phyloP scores from a whole-genome alignment of 2,329 filamentous ascomycete species.

The Colletotrichum godetiae region DNA sequence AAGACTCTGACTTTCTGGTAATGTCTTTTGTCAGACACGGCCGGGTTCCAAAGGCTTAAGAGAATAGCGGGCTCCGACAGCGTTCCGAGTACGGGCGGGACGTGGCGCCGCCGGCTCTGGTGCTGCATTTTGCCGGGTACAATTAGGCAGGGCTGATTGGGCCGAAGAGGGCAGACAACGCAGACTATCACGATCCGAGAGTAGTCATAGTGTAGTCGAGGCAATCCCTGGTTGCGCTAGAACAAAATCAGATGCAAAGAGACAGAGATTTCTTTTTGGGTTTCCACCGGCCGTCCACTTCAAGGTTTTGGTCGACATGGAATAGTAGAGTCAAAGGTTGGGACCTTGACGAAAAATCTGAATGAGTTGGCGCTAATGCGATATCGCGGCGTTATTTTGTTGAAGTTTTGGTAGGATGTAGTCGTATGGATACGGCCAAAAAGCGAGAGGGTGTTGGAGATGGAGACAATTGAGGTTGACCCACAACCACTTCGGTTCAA shows the following conservation, averaged over 20 bases:
- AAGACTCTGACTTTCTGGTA: neutral
- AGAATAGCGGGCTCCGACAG: neutral
- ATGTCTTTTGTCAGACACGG: neutral
- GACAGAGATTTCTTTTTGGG: conserved; percentile 23
- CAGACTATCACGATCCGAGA: neutral
- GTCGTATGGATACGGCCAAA: neutral
- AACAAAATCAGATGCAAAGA: neutral
- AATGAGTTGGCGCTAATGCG: neutral
- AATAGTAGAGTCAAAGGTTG: neutral
- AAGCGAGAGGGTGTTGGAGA: neutral
- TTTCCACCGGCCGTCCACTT: conserved; percentile 14
- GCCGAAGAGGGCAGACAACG: neutral
- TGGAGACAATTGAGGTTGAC: neutral
- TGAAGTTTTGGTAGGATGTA: neutral
- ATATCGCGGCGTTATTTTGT: neutral
- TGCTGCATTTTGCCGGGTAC: neutral
- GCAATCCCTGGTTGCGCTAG: conserved; percentile 10
- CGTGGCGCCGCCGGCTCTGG: neutral
- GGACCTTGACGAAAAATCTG: neutral
- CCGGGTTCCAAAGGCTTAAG: neutral
- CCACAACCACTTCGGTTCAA: neutral
- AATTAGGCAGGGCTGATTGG: neutral
- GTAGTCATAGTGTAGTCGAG: neutral
- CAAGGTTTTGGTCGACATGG: neutral
- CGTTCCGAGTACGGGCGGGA: neutral